These are phyloP conservation scores for Ganoderma resinaceum DNA, from an alignment of 1,284 basidiomycete species.

Conservation along the genomic window DNA sequence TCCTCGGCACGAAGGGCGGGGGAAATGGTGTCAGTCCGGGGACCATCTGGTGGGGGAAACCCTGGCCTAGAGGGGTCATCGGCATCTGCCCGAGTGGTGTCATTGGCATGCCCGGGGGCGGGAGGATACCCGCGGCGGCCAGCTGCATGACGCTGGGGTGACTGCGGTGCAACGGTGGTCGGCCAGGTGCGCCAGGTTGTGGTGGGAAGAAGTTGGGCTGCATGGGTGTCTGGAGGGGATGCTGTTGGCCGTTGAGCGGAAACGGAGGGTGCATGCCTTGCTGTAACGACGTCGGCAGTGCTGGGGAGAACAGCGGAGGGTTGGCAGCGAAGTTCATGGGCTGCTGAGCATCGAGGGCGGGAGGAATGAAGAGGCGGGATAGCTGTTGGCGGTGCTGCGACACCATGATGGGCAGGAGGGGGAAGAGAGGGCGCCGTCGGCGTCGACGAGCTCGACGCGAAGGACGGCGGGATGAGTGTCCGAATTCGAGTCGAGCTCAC, in stretches of 20 bases:
- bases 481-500: neutral
- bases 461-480: conserved; percentile 9
- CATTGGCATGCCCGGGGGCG: conserved; percentile 61
- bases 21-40: conserved; percentile 44
- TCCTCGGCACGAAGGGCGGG: conserved; percentile 61
- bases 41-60: conserved; percentile 63
- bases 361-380: conserved; percentile 44
- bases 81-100: conserved; percentile 63
- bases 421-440: conserved; percentile 2
- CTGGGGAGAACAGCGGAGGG: conserved; percentile 66
- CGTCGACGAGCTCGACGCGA: conserved; percentile 17
- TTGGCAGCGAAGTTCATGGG: conserved; percentile 40
- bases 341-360: conserved; percentile 41
- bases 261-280: conserved; percentile 62
- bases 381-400: conserved; percentile 42
- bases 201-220: conserved; percentile 65
- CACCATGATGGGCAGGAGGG: conserved; percentile 22
- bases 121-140: conserved; percentile 63
- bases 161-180: conserved; percentile 55
- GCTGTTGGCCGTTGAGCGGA: conserved; percentile 44
- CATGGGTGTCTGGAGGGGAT: conserved; percentile 71
- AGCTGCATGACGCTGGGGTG: conserved; percentile 68
- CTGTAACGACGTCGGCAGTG: conserved; percentile 65
- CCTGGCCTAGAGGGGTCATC: conserved; percentile 65
- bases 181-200: conserved; percentile 56